These are phyloP conservation scores for Termitomyces sp. DNA, from an alignment of 768 basidiomycete species.

Conservation along the genomic window DNA sequence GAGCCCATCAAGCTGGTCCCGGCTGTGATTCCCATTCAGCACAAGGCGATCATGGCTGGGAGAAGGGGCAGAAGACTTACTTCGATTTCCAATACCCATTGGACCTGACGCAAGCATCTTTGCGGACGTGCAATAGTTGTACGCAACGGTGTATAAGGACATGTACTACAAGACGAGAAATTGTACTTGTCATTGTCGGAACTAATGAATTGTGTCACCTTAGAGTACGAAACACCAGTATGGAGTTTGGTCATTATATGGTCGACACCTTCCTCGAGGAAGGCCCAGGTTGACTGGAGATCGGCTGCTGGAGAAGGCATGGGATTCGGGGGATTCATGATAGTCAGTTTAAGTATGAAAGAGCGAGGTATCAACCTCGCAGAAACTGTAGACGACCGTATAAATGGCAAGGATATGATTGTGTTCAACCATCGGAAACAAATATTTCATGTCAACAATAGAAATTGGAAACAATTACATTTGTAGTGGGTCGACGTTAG, in stretches of 20 bases:
- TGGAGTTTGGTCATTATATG: conserved; percentile 91
- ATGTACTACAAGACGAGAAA: conserved; percentile 52
- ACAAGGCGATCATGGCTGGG: conserved; percentile 27
- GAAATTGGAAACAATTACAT: neutral
- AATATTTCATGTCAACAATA: neutral
- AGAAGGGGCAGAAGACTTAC: conserved; percentile 41
- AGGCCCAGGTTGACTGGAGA: conserved; percentile 81
- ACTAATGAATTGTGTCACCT: conserved; percentile 25
- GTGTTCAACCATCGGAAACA: neutral
- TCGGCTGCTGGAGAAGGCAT: conserved; percentile 71
- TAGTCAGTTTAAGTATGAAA: conserved; percentile 17
- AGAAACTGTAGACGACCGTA: neutral
- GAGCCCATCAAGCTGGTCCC: conserved; percentile 97
- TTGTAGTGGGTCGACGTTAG: no score
- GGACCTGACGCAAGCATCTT: conserved; percentile 57
- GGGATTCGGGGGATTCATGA: conserved; percentile 28
- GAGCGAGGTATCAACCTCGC: conserved; percentile 2
- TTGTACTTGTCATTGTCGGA: neutral
- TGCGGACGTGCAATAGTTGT: conserved; percentile 96
- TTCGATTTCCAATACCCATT: conserved; percentile 55
- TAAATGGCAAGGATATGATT: neutral
- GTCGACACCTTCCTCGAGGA: conserved; percentile 82
- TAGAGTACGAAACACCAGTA: conserved; percentile 82
- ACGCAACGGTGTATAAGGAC: conserved; percentile 88
- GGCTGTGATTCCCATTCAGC: conserved; percentile 37